Percentiles rank a stretch among this genome's conserved stretches.
These are phyloP conservation scores for Zygosaccharomyces bisporus DNA, from an alignment of 805 yeast genomes.

Conservation along the genomic window DNA sequence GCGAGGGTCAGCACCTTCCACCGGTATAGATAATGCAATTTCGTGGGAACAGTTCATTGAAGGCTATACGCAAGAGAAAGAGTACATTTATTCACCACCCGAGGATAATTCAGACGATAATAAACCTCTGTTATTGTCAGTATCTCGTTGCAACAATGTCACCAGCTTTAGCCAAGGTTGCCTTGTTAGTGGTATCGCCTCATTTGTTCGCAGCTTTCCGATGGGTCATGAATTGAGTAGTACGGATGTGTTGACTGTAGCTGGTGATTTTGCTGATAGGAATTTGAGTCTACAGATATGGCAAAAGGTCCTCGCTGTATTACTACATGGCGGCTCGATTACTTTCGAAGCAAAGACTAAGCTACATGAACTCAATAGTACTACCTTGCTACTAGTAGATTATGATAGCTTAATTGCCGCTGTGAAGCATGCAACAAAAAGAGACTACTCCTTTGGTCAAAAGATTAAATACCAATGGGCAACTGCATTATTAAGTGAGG, in stretches of 20 bases:
- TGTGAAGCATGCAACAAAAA: constrained; percentile 3
- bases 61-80: constrained; percentile 14
- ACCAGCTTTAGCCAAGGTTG: constrained; percentile 48
- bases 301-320: constrained; percentile 38
- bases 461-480: constrained; percentile 37
- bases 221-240: constrained; percentile 37
- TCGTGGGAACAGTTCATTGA: constrained; percentile 28
- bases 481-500: constrained; percentile 44
- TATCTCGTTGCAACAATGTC: constrained; percentile 24
- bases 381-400: constrained; percentile 25
- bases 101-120: constrained; percentile 36
- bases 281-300: constrained; percentile 40
- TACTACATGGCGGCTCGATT: constrained; percentile 37
- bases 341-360: constrained; percentile 26
- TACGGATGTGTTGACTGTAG: constrained; percentile 33
- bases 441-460: constrained; percentile 14
- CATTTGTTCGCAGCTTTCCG: constrained; percentile 41
- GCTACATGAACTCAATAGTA: constrained; percentile 11
- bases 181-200: constrained; percentile 50
- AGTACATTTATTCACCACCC: constrained; percentile 33
- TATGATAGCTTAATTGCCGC: constrained; percentile 12
- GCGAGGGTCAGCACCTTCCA: not conserved
- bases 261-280: constrained; percentile 16
- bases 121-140: constrained; percentile 33
- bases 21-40: constrained; percentile 13